Evolutionary conservation across 2,329 filamentous ascomycete species (phyloP).

Genomic region (Fusarium proliferatum): DNA sequence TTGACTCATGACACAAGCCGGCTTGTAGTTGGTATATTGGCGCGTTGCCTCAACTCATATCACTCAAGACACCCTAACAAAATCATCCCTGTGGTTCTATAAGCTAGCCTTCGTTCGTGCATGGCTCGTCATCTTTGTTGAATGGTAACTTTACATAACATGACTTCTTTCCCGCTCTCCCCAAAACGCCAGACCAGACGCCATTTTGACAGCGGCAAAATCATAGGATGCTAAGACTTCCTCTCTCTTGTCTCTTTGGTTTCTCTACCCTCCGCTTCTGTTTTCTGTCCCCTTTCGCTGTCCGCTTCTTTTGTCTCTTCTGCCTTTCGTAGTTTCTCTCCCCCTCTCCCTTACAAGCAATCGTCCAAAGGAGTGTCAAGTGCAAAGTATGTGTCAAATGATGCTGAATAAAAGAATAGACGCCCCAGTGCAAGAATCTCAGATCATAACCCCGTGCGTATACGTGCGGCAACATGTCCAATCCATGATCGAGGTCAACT

Average conservation of each 20-base stretch:
- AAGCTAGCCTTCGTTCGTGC: slow-evolving; percentile 34
- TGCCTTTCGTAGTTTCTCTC: not conserved
- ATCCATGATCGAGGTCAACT: slow-evolving; percentile 19
- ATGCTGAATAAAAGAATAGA: slow-evolving; percentile 41
- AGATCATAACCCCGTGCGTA: slow-evolving; percentile 40
- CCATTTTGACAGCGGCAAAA: slow-evolving; percentile 41
- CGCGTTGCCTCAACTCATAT: not conserved
- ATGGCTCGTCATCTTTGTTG: slow-evolving; percentile 40
- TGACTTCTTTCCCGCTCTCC: slow-evolving; percentile 46
- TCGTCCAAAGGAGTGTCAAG: slow-evolving; percentile 42
- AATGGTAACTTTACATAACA: slow-evolving; percentile 46
- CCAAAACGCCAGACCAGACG: slow-evolving; percentile 49
- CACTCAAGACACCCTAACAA: not conserved
- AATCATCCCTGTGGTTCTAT: slow-evolving; percentile 32
- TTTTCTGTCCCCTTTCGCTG: not conserved
- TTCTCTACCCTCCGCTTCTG: slow-evolving; percentile 1
- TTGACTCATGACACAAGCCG: not conserved
- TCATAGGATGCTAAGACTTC: slow-evolving; percentile 36
- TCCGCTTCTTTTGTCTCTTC: not conserved
- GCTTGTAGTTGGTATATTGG: not conserved
- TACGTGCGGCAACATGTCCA: slow-evolving; percentile 35
- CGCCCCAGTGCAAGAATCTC: slow-evolving; percentile 39
- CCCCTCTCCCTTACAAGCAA: slow-evolving; percentile 7
- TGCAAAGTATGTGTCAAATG: slow-evolving; percentile 27
- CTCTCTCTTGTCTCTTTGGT: slow-evolving; percentile 24